phyloP scores from a whole-genome alignment of 805 yeast species.

The Sugiyamaella americana region DNA sequence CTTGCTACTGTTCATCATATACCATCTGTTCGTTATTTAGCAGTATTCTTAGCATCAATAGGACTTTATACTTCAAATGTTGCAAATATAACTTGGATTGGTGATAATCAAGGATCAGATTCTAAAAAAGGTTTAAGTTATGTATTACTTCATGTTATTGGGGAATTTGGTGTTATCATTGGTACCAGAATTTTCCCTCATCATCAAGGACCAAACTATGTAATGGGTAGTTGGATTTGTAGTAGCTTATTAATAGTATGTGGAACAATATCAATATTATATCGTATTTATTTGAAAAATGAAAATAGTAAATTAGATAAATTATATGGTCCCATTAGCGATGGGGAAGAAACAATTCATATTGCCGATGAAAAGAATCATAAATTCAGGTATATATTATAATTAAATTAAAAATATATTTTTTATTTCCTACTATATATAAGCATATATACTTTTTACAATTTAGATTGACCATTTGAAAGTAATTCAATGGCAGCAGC shows the following conservation, averaged over 20 bases:
- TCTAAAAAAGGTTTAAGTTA: conserved; percentile 27
- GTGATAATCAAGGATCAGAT: conserved; percentile 29
- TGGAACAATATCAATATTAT: conserved; percentile 10
- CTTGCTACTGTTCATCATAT: conserved; percentile 20
- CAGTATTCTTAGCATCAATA: conserved; percentile 23
- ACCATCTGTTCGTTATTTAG: conserved; percentile 23
- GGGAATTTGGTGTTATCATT: conserved; percentile 29
- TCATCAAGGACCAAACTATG: conserved; percentile 18
- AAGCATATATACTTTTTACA: neutral
- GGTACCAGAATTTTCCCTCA: conserved; percentile 27
- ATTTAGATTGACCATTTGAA: conserved; percentile 9
- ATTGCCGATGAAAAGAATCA: conserved; percentile 13
- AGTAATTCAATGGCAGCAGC: conserved; percentile 74
- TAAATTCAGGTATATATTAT: conserved; percentile 18
- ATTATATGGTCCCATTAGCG: conserved; percentile 11
- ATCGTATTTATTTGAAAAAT: conserved; percentile 12
- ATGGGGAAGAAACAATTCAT: neutral
- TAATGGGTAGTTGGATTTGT: conserved; percentile 21
- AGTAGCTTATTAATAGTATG: conserved; percentile 17
- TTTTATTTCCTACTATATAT: too few species aligned
- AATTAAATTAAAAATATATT: too few species aligned
- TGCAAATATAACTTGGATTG: conserved; percentile 25
- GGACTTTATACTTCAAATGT: conserved; percentile 25
- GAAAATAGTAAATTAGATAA: conserved; percentile 18
- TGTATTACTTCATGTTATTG: conserved; percentile 25